phyloP scores from a whole-genome alignment of 139 green algal species.

The Chlamydomonas schloesseri region DNA sequence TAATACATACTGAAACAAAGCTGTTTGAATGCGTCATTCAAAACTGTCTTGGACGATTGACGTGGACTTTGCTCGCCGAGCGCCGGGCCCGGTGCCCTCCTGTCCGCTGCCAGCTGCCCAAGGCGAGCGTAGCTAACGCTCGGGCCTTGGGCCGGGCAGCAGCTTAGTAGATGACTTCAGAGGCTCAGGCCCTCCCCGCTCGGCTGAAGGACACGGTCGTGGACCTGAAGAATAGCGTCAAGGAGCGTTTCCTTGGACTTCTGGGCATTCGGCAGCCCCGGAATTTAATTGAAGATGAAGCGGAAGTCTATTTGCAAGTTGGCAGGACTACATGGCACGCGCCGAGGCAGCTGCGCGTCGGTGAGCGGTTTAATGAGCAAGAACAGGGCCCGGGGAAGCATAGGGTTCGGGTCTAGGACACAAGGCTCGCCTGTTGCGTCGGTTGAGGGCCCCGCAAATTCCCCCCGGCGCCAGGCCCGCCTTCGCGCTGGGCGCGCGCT shows the following conservation, averaged over 20 bases:
- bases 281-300: constrained; percentile 53
- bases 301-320: constrained; percentile 63
- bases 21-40: too few relatives aligned
- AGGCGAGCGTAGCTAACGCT: too few relatives aligned
- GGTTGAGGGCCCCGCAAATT: background rate
- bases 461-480: too few relatives aligned
- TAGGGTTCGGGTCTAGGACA: too few relatives aligned
- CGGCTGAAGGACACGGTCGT: background rate
- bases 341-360: constrained; percentile 4
- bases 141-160: background rate
- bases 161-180: constrained; percentile 3
- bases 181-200: constrained; percentile 12
- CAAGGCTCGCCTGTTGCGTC: background rate
- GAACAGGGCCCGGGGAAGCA: too few relatives aligned
- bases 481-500: background rate
- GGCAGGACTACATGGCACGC: constrained; percentile 49
- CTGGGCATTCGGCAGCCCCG: background rate
- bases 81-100: too few relatives aligned
- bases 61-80: too few relatives aligned
- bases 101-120: too few relatives aligned
- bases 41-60: too few relatives aligned
- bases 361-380: background rate
- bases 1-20: too few relatives aligned
- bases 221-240: constrained; percentile 12
- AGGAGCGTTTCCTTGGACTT: constrained; percentile 29